Base-by-base conservation (phyloP, 495 filamentous ascomycete genomes). In the Apodospora peruviana region DNA sequence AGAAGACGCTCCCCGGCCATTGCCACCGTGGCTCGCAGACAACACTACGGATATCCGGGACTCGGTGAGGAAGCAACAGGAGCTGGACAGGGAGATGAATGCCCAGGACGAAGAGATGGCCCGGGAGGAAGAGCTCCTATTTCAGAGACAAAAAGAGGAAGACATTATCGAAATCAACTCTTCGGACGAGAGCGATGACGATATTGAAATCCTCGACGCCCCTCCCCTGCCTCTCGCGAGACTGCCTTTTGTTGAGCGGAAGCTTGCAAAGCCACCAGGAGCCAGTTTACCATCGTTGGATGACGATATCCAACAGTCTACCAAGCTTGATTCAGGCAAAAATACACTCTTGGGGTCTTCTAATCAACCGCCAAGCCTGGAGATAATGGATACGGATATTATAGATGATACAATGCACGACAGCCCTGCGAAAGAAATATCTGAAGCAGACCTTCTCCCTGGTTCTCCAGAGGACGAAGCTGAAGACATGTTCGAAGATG, bases 11-110 rank as follows among this genome's bases (percentile, higher is more conserved):
- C 66, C 78, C 0, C 72, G 73, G 32, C 83, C 84, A 11, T 61
- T 96, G 24, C 93, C 93, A 1, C 91, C 93, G 4, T 98, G 93
- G 93, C 87, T 98, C 58, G 73, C 75, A 19, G 74, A 76, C 45
- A n/a, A n/a, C n/a, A 61, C 57, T 3, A 64, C 64, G 12, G 78
- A 84, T 51, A 80, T 82, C 21, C 70, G 73, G 36, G 70, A 76
- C 11, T 69, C 73, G 25, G 56, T 83, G 40, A 67, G 68, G 51
- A 67, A 70, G 19, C 71, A 76, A 45, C 63, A 65, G 40, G 59
- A 62, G 34, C 45, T 66, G 21, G 71, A 78, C 24, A 63, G 50
- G 22, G 70, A 77, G 39, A 64, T 69, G 50, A 74, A 75, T 43
- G 71, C 67, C 12, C 64, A 74, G 56, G 80, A 80, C 52, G 64